Percentiles rank a stretch among this genome's conserved stretches.
These are phyloP conservation scores for Fusarium hostae DNA, from an alignment of 2,329 filamentous ascomycete species.

Conservation along the genomic window DNA sequence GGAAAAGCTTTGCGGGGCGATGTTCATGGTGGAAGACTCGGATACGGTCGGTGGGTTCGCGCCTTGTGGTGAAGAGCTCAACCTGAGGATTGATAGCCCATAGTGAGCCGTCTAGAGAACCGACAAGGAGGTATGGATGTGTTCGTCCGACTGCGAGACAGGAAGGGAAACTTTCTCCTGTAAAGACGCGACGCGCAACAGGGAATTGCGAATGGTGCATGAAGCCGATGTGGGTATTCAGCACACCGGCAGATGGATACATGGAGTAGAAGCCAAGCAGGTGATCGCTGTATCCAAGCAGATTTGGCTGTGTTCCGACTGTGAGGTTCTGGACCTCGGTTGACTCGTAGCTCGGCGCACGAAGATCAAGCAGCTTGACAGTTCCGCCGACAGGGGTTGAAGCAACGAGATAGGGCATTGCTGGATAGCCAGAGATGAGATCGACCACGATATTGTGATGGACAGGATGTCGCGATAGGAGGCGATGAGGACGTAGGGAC, in stretches of 20 bases:
- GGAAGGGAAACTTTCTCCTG: constrained; percentile 61
- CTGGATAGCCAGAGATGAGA: constrained; percentile 66
- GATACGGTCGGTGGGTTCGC: constrained; percentile 50
- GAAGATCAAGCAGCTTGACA: constrained; percentile 63
- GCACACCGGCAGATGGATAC: constrained; percentile 63
- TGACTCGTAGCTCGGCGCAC: constrained; percentile 62
- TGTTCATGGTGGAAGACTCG: constrained; percentile 66
- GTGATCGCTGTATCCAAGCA: constrained; percentile 66
- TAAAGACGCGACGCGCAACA: constrained; percentile 63
- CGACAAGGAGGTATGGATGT: constrained; percentile 65
- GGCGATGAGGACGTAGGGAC: constrained; percentile 62
- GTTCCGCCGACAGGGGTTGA: constrained; percentile 66
- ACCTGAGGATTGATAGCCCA: constrained; percentile 57
- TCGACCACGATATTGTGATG: constrained; percentile 66
- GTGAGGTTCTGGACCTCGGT: constrained; percentile 64
- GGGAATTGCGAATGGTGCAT: constrained; percentile 64
- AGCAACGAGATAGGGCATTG: constrained; percentile 65
- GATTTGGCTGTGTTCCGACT: constrained; percentile 63
- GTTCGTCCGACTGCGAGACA: constrained; percentile 61
- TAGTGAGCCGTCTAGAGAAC: constrained; percentile 64
- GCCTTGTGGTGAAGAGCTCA: constrained; percentile 51
- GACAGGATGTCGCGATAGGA: constrained; percentile 63
- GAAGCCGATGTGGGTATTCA: constrained; percentile 64
- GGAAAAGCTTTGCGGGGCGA: constrained; percentile 49
- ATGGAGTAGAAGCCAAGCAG: constrained; percentile 65